A percentile compares a stretch with the other conserved stretches of the same genome.
These are phyloP conservation scores for Glaciozyma martinii DNA, from an alignment of 768 basidiomycete genomes.

Conservation along the genomic window DNA sequence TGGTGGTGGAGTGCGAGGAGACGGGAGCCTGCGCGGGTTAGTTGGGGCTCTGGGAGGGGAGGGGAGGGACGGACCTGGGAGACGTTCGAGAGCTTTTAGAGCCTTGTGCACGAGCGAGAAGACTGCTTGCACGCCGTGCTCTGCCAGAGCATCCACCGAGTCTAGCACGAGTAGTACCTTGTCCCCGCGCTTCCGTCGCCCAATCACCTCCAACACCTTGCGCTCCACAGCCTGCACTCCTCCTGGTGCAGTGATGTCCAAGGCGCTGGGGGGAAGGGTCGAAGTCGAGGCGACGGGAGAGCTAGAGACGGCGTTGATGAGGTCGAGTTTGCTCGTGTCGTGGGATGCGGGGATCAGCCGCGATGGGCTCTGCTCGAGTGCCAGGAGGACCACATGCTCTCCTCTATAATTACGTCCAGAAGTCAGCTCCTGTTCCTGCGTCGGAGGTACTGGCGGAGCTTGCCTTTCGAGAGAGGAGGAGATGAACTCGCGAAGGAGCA, in stretches of 20 bases:
- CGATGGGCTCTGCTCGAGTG: conserved; percentile 4
- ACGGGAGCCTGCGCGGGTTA: conserved; percentile 12
- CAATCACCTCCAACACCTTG: background rate
- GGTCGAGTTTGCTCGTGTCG: background rate
- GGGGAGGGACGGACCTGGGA: background rate
- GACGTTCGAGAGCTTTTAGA: background rate
- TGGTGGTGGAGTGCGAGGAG: conserved; percentile 38
- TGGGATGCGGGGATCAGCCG: background rate
- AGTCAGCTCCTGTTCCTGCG: background rate
- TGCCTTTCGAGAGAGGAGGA: conserved; percentile 6
- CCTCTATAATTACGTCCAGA: background rate
- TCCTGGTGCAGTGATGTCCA: background rate
- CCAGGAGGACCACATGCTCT: conserved; percentile 4
- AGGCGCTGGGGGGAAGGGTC: background rate
- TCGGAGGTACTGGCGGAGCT: background rate
- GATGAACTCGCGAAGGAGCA: conserved; percentile 20
- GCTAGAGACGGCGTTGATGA: conserved; percentile 12
- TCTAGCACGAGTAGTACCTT: conserved; percentile 19
- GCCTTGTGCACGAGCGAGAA: conserved; percentile 6
- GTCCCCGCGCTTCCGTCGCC: background rate
- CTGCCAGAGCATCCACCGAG: conserved; percentile 9
- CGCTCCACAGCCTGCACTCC: background rate
- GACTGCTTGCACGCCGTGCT: background rate
- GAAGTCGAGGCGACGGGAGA: background rate
- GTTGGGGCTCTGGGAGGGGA: background rate